These are phyloP conservation scores for Fusarium sp. DNA, from an alignment of 2,329 filamentous ascomycete species.

Conservation along the genomic window DNA sequence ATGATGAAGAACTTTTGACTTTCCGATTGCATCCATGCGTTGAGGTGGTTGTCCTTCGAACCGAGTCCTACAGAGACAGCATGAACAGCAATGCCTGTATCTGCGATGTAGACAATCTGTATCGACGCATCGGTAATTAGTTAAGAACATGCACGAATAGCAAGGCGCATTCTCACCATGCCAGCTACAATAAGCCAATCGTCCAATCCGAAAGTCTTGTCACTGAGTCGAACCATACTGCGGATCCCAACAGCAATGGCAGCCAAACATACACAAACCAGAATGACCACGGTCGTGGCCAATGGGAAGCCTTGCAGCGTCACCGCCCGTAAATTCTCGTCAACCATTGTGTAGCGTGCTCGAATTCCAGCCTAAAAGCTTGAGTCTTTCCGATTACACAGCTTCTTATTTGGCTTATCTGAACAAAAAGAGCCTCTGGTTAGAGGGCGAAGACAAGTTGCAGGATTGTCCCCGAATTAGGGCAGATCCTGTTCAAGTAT, in stretches of 20 bases:
- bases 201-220: neutral
- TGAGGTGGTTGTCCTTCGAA: neutral
- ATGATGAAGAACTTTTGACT: conserved; percentile 13
- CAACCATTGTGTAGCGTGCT: neutral
- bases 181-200: conserved; percentile 1
- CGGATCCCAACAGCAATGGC: neutral
- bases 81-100: neutral
- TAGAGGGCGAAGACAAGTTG: no score
- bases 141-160: no score
- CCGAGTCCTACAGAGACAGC: neutral
- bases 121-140: no score
- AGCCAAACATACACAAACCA: neutral
- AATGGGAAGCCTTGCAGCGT: neutral
- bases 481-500: no score
- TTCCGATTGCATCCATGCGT: neutral
- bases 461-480: no score
- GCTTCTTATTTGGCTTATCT: no score
- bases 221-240: neutral
- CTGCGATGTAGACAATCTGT: neutral
- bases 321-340: neutral
- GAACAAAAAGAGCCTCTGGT: no score
- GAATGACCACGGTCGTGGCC: neutral
- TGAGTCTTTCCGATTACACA: no score
- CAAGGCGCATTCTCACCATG: neutral
- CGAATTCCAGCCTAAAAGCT: no score